These are phyloP conservation scores for Aureobasidium namibiae DNA, from an alignment of 2,329 filamentous ascomycete species.

Conservation along the genomic window DNA sequence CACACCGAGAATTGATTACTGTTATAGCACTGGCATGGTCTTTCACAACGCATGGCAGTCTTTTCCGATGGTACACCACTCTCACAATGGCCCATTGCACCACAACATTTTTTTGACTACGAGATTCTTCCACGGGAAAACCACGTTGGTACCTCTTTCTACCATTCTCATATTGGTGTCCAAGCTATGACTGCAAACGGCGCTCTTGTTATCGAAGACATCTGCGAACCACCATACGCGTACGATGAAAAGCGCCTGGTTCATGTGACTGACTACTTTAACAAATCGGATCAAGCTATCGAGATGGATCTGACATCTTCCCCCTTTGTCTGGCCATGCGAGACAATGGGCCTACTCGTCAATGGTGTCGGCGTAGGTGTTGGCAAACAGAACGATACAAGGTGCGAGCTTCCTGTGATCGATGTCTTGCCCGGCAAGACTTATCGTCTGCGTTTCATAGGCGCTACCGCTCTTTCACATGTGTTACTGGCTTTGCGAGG, in stretches of 20 bases:
- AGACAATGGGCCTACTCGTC: slow-evolving; percentile 48
- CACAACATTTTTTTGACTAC: slow-evolving; percentile 58
- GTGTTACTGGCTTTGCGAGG: slow-evolving; percentile 48
- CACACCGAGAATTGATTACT: too few species aligned
- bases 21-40: slow-evolving; percentile 58
- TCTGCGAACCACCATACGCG: slow-evolving; percentile 40
- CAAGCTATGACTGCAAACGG: slow-evolving; percentile 53
- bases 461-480: slow-evolving; percentile 47
- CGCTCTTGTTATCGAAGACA: slow-evolving; percentile 50
- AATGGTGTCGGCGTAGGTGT: slow-evolving; percentile 47
- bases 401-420: slow-evolving; percentile 44
- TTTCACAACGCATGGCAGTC: slow-evolving; percentile 50
- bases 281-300: slow-evolving; percentile 45
- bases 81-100: slow-evolving; percentile 58
- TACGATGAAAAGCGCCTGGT: slow-evolving; percentile 57
- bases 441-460: slow-evolving; percentile 55
- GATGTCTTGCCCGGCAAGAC: slow-evolving; percentile 52
- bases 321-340: slow-evolving; percentile 52
- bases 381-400: slow-evolving; percentile 23
- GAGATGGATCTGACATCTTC: slow-evolving; percentile 40
- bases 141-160: slow-evolving; percentile 58
- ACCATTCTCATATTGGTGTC: slow-evolving; percentile 59
- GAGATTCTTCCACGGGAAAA: slow-evolving; percentile 47
- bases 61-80: slow-evolving; percentile 57
- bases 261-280: slow-evolving; percentile 50